Base-by-base conservation (phyloP, 1,284 basidiomycete species). In the Xerocomus nothofagi region DNA sequence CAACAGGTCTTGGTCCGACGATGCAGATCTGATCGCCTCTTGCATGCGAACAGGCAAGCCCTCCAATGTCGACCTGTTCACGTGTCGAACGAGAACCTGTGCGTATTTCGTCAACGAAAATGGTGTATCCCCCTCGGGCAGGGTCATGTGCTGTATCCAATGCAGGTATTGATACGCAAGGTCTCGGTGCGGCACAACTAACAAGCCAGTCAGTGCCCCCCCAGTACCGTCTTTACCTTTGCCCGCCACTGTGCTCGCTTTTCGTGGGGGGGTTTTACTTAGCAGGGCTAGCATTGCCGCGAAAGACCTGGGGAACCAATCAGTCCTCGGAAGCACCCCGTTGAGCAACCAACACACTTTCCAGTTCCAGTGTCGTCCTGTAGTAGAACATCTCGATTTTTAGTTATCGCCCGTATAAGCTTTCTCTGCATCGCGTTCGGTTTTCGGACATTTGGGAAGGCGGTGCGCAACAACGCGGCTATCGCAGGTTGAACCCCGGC, bases 141-240 rank as follows among this genome's bases (percentile, higher is more conserved):
- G 56, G 32, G 76, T 68, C 51, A 88, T 74, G 43, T 73, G 72
- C 52, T 82, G 70, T 40, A 86, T 78, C 88, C 88, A 91, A 47
- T 81, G 73, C 41, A 77, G 67, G 43, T 82, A 75, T 65, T 91
- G 88, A 57, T 78, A 77, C 4, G 82, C 88, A 52, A 91, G 71
- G 60, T 89, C 87, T 29, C 80, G 74, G 62, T 91, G 88, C 6
- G 88, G 88, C 4, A 89, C 85, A 37, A 91, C 71, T 20, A 88
- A 68, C 36, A 91, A 71, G 15, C 81, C 76, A 21, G 74, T 75
- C 29, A 77, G 72, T 36, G 59, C 47, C 21, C 62, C 54, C 54
- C 55, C 49, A 49, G 57, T 44, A 50, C 30, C 15, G 21, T 39
- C 43, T 29, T 54, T 38, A 15, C 36, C 43, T 8, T 41, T 33